phyloP scores from a whole-genome alignment of 208 protist species.

The Balamuthia mandrillaris region DNA sequence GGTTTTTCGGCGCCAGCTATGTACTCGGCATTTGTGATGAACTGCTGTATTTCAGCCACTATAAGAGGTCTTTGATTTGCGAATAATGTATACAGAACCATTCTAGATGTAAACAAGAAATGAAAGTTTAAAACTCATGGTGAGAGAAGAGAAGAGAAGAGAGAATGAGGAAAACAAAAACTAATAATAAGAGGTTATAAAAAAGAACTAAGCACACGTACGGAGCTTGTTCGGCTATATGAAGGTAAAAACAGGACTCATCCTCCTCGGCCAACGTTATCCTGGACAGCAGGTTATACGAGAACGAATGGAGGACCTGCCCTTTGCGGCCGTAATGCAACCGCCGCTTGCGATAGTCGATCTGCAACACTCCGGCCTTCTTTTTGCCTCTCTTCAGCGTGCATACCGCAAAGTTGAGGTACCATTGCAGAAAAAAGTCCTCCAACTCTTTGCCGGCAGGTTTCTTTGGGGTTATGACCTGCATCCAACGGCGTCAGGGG shows the following conservation, averaged over 20 bases:
- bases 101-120: no score
- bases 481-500: no score
- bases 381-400: constrained; percentile 15
- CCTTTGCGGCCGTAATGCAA: not conserved
- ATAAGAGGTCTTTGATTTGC: no score
- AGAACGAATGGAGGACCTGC: not conserved
- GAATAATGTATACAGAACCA: no score
- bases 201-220: not conserved
- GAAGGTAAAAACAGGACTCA: constrained; percentile 3
- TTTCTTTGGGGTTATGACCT: not conserved
- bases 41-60: no score
- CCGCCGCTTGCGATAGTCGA: constrained; percentile 15
- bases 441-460: not conserved
- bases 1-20: no score
- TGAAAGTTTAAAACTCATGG: not conserved
- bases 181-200: not conserved
- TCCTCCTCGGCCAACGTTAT: constrained; percentile 18
- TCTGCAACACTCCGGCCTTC: constrained; percentile 10
- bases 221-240: not conserved
- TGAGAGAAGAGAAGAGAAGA: not conserved
- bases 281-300: not conserved
- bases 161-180: not conserved
- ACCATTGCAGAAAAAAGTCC: constrained; percentile 26
- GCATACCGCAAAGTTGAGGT: constrained; percentile 42
- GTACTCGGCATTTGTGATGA: no score